Evolutionary conservation across 805 yeast genomes (phyloP).

Genomic region (Wickerhamomyces chambardii): DNA sequence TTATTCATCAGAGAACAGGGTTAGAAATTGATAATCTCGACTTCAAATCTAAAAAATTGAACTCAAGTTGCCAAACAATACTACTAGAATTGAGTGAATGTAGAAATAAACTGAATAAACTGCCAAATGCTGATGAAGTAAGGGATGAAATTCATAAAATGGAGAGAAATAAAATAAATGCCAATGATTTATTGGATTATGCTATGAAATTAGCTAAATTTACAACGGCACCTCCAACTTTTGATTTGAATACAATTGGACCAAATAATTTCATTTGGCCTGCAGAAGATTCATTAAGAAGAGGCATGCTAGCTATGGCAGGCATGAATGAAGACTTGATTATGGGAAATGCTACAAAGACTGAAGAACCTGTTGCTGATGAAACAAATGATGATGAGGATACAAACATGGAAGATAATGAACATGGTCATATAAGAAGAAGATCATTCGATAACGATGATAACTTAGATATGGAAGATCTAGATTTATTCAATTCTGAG

Average conservation of each 20-base stretch:
- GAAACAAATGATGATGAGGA: slow-evolving; percentile 15
- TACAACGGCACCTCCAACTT: slow-evolving; percentile 75
- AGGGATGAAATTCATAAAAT: slow-evolving; percentile 22
- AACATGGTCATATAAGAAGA: slow-evolving; percentile 11
- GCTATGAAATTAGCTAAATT: slow-evolving; percentile 86
- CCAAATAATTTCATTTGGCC: slow-evolving; percentile 94
- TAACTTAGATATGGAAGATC: slow-evolving; percentile 41
- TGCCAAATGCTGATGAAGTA: slow-evolving; percentile 31
- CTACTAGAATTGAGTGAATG: slow-evolving; percentile 32
- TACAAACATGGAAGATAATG: background rate
- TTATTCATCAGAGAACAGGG: slow-evolving; percentile 24
- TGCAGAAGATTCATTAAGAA: slow-evolving; percentile 81
- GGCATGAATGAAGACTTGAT: slow-evolving; percentile 38
- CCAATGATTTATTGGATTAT: slow-evolving; percentile 57
- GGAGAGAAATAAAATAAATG: slow-evolving; percentile 24
- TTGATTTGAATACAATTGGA: slow-evolving; percentile 51
- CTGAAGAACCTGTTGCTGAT: slow-evolving; percentile 8
- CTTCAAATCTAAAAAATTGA: slow-evolving; percentile 19
- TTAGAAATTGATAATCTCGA: slow-evolving; percentile 20
- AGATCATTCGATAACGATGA: slow-evolving; percentile 23
- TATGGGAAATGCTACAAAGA: slow-evolving; percentile 11
- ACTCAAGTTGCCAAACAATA: slow-evolving; percentile 25
- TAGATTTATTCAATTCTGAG: slow-evolving; percentile 69
- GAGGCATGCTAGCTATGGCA: slow-evolving; percentile 80
- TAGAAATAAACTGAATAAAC: slow-evolving; percentile 25